Conservation (phyloP, 2,329 filamentous ascomycete species). For the Colletotrichum orbiculare region DNA sequence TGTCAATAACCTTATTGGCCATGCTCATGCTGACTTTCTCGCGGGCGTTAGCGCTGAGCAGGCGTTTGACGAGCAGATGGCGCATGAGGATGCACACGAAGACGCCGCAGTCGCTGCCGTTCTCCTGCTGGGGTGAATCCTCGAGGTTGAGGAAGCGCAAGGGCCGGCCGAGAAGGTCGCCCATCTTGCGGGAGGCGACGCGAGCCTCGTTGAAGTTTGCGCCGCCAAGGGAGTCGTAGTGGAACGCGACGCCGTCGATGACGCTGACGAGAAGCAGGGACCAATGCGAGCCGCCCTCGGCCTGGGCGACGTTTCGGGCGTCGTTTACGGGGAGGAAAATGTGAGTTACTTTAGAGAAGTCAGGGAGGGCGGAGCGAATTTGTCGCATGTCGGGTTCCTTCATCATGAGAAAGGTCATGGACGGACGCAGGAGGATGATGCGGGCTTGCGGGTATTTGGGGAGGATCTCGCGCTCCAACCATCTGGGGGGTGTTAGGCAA, state of each 20-base stretch:
- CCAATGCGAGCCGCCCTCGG: conserved; percentile 96
- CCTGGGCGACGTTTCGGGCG: conserved; percentile 76
- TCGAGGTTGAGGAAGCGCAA: conserved; percentile 83
- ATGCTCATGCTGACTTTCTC: conserved; percentile 97
- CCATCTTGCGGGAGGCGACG: conserved; percentile 75
- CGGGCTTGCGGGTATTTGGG: conserved; percentile 82
- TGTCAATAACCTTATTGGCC: conserved; percentile 85
- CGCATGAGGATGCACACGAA: conserved; percentile 97
- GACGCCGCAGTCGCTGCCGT: conserved; percentile 92
- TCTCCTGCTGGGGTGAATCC: conserved; percentile 91
- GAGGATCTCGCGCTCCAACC: conserved; percentile 90
- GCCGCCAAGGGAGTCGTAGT: conserved; percentile 89
- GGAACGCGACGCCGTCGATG: conserved; percentile 91
- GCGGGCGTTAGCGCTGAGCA: conserved; percentile 81
- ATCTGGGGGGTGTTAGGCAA: conserved; percentile 56
- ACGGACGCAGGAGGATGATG: conserved; percentile 90
- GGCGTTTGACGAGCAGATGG: conserved; percentile 85
- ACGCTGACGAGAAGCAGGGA: conserved; percentile 89
- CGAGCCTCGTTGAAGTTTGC: conserved; percentile 81
- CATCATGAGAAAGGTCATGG: conserved; percentile 92
- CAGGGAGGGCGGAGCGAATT: conserved; percentile 77
- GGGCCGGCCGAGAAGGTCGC: conserved; percentile 71
- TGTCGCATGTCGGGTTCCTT: conserved; percentile 70
- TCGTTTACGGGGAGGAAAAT: conserved; percentile 98
- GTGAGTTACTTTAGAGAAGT: conserved; percentile 85